These are phyloP conservation scores for Psidium guajava DNA, from an alignment of 345 rosid species.

Conservation along the genomic window DNA sequence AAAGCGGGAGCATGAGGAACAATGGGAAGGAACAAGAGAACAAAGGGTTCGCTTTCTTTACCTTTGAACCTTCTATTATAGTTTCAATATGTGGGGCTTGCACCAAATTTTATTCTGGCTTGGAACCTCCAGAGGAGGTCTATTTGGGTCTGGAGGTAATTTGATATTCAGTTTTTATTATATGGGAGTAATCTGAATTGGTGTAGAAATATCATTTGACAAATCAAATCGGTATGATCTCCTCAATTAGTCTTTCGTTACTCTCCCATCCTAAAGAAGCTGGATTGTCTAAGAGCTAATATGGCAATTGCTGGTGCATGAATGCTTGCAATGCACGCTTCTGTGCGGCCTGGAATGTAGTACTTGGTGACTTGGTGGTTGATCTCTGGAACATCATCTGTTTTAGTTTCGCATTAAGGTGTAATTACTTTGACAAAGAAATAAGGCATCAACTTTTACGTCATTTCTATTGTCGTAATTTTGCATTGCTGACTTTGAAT, in stretches of 20 bases:
- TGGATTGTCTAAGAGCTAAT: background rate
- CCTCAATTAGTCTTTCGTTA: background rate
- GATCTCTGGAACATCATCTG: background rate
- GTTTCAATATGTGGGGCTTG: background rate
- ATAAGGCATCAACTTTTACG: background rate
- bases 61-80: background rate
- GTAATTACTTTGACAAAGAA: background rate
- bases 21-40: conserved; percentile 99
- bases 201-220: background rate
- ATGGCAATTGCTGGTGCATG: background rate
- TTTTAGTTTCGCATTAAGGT: background rate
- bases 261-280: background rate
- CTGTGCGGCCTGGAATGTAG: background rate
- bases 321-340: background rate
- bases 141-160: background rate
- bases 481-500: background rate
- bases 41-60: conserved; percentile 48
- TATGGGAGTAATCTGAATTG: background rate
- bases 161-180: background rate
- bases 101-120: background rate
- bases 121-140: background rate
- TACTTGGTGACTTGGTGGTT: background rate
- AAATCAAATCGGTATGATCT: background rate
- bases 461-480: background rate
- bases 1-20: conserved; percentile 97